Base-by-base conservation (phyloP, 441 rosid genomes). In the Populus trichocarpa region DNA sequence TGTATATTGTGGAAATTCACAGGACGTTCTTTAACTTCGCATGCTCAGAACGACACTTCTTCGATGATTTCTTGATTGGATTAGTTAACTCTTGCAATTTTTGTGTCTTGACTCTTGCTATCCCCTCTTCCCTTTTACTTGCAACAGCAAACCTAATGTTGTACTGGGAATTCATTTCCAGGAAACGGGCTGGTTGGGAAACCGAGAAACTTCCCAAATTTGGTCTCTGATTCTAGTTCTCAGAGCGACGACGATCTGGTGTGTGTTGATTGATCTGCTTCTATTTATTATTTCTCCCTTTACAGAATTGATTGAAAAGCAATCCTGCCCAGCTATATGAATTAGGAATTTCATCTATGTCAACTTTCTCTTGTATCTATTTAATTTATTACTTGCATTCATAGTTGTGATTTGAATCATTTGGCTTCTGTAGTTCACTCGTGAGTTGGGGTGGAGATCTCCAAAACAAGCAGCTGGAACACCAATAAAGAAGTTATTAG, bases 401-500 rank as follows among this genome's bases (percentile, higher is more conserved):
- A 18, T 30, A 22, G 28, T 59, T 20, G 25, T 75, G 30, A 71
- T 80, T 9, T 2, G 69, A 73, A 79, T 50, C 13, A 68, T 85
- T 77, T 86, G 73, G 77, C 61, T 73, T 79, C 50, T 83, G 83
- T 80, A 88, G 93, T 72, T 86, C 80, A 80, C 74, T 65, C 73
- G 85, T 85, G 87, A 86, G 71, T 79, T 83, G 61, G 85, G 85
- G 61, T 28, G 81, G 84, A 79, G 81, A 81, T 85, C 86, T 70
- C 83, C 89, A 26, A 87, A 84, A 71, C 83, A 78, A 86, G 81
- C 83, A 74, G 76, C 75, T 65, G 92, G 91, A 57, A 85, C 86
- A 32, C 93, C 94, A 1, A 87, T 93, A 86, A 92, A 93, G 85
- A 92, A 88, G 84, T 83, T 92, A 73, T 79, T 94, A 67, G 93